Percentiles rank a stretch among this genome's conserved stretches.
Evolutionary conservation across 768 basidiomycete genomes (phyloP).

Genomic region (Trametes meyenii): DNA sequence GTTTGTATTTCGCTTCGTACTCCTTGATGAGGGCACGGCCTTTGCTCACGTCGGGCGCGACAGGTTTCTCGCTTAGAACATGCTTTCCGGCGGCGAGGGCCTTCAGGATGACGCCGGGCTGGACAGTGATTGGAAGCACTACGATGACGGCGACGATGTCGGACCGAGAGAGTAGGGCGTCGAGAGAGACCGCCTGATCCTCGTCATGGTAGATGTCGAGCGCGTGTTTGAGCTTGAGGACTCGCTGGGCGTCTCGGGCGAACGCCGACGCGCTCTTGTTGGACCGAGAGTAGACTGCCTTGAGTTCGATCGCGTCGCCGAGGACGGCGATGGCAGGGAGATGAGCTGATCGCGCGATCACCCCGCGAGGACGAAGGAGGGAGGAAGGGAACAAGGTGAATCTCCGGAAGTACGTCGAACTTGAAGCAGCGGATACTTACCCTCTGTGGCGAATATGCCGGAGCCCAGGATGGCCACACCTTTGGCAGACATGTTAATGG

Average conservation of each 20-base stretch:
- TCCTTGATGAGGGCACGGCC: conserved; percentile 66
- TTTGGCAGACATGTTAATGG: conserved; percentile 41
- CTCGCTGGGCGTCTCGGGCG: conserved; percentile 46
- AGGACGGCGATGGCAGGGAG: conserved; percentile 71
- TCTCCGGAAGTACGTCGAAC: conserved; percentile 21
- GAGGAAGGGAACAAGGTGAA: conserved; percentile 22
- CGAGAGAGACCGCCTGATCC: conserved; percentile 46
- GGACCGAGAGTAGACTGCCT: conserved; percentile 83
- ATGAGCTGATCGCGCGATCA: conserved; percentile 53
- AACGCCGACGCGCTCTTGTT: conserved; percentile 58
- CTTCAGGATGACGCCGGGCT: conserved; percentile 68
- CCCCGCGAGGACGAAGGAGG: background rate
- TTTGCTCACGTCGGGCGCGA: conserved; percentile 67
- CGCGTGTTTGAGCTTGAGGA: conserved; percentile 42
- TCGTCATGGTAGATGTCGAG: conserved; percentile 63
- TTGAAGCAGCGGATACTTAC: conserved; percentile 40
- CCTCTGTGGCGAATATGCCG: conserved; percentile 78
- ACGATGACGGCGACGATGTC: conserved; percentile 78
- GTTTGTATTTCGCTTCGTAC: conserved; percentile 67
- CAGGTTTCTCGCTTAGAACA: conserved; percentile 87
- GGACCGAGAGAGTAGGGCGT: conserved; percentile 62
- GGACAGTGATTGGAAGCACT: conserved; percentile 74
- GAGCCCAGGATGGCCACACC: conserved; percentile 81
- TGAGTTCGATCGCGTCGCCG: conserved; percentile 50
- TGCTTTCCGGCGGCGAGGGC: conserved; percentile 80